A percentile compares a stretch with the other conserved stretches of the same genome.
Conservation (phyloP, 148 eudicot species). For the Euryodendron excelsum region DNA sequence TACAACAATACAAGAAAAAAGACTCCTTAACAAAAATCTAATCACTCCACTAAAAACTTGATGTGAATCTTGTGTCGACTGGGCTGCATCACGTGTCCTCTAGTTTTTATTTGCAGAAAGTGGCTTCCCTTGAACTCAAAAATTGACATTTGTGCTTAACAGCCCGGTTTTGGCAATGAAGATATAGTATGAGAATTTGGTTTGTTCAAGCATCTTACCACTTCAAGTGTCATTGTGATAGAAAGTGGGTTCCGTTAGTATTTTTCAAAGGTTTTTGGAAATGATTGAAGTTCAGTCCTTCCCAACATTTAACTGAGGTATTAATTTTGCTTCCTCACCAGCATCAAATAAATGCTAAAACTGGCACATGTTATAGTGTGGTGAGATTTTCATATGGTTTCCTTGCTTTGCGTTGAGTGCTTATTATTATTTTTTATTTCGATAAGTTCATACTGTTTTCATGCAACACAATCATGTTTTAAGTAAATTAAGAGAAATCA, state of each 20-base stretch:
- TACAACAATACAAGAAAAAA: background rate
- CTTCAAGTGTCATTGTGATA: background rate
- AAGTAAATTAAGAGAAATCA: background rate
- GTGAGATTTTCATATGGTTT: background rate
- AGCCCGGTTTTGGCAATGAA: background rate
- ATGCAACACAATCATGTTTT: background rate
- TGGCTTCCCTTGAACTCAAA: background rate
- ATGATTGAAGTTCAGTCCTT: background rate
- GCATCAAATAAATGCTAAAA: slow-evolving; percentile 1
- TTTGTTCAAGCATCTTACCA: background rate
- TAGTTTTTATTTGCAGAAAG: background rate
- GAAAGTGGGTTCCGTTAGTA: background rate
- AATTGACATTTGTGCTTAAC: background rate
- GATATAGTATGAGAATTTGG: background rate
- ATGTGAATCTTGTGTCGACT: background rate
- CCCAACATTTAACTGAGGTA: background rate
- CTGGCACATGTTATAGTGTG: background rate
- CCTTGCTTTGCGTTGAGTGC: background rate
- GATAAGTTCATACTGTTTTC: background rate
- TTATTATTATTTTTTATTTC: background rate
- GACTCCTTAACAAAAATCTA: background rate
- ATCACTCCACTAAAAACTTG: background rate
- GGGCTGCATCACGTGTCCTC: background rate
- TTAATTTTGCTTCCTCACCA: background rate
- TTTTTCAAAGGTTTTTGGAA: background rate